Percentiles rank a stretch among this genome's conserved stretches.
These are phyloP conservation scores for Aspergillus felis DNA, from an alignment of 2,329 filamentous ascomycete genomes.

Conservation along the genomic window DNA sequence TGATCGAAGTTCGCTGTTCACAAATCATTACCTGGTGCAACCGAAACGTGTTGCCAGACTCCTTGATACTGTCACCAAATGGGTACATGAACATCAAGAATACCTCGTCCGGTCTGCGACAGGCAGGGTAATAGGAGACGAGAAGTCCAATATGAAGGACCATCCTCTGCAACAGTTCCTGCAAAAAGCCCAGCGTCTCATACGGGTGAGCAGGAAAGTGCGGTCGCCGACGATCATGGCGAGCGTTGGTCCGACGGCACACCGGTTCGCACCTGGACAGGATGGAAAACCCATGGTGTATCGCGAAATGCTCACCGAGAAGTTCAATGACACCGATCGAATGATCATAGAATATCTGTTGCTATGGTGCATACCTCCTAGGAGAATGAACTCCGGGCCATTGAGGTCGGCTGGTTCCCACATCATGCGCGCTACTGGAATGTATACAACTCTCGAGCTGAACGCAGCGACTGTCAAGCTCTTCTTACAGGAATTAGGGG, in stretches of 20 bases:
- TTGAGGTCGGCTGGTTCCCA: conserved; percentile 51
- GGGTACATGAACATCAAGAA: conserved; percentile 52
- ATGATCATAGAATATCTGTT: conserved; percentile 55
- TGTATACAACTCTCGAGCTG: conserved; percentile 48
- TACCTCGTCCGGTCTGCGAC: conserved; percentile 25
- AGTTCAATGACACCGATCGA: conserved; percentile 49
- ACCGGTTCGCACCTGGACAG: conserved; percentile 24
- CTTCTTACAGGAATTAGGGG: conserved; percentile 60
- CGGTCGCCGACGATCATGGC: conserved; percentile 42
- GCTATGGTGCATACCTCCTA: conserved; percentile 45
- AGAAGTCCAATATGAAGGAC: conserved; percentile 19
- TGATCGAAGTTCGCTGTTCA: conserved; percentile 32
- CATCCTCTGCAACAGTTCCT: conserved; percentile 43
- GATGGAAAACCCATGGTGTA: conserved; percentile 25
- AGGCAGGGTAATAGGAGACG: conserved; percentile 13
- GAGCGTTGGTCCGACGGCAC: conserved; percentile 39
- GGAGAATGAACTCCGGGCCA: conserved; percentile 36
- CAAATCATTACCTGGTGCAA: conserved; percentile 46
- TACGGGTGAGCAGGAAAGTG: conserved; percentile 38
- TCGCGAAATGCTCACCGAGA: conserved; percentile 31
- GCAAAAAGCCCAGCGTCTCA: conserved; percentile 41
- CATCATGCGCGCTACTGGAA: conserved; percentile 53
- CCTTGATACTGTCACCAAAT: conserved; percentile 50
- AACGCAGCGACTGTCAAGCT: conserved; percentile 40
- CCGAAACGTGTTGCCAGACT: conserved; percentile 48